Evolutionary conservation across 176 grass and related monocot species (phyloP).

Genomic region (Aegilops sharonensis): DNA sequence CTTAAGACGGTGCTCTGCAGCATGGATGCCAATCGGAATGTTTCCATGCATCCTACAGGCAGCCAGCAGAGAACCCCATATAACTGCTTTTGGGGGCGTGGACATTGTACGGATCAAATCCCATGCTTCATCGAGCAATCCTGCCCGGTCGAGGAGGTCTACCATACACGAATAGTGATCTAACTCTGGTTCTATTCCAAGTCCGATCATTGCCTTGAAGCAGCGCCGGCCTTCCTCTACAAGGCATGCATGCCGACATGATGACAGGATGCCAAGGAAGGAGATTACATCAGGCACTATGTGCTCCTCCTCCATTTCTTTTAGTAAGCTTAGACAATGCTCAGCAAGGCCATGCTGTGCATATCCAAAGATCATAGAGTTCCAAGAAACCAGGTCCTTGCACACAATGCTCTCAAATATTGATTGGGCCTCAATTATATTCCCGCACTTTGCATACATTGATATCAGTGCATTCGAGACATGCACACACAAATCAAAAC

Average conservation of each 20-base stretch:
- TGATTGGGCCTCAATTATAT: constrained; percentile 28
- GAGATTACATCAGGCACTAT: constrained; percentile 42
- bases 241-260: constrained; percentile 44
- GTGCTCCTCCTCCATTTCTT: constrained; percentile 37
- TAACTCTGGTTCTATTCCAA: constrained; percentile 45
- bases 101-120: constrained; percentile 47
- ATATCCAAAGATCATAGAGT: constrained; percentile 58
- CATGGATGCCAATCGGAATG: constrained; percentile 31
- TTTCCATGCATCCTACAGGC: constrained; percentile 46
- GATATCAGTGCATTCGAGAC: constrained; percentile 55
- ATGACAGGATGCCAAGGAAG: constrained; percentile 46
- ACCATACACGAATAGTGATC: constrained; percentile 73
- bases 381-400: constrained; percentile 51
- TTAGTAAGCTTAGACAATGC: constrained; percentile 34
- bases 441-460: constrained; percentile 54
- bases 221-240: constrained; percentile 16
- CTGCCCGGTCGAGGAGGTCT: constrained; percentile 59
- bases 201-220: constrained; percentile 33
- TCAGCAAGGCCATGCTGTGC: constrained; percentile 52
- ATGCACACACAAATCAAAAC: constrained; percentile 46
- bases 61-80: constrained; percentile 63
- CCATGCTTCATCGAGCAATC: constrained; percentile 49
- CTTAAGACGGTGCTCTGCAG: constrained; percentile 45
- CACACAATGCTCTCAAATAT: constrained; percentile 30
- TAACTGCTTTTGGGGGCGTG: constrained; percentile 31